phyloP scores from a whole-genome alignment of 2,329 filamentous ascomycete genomes.

The Parascedosporium putredinis region DNA sequence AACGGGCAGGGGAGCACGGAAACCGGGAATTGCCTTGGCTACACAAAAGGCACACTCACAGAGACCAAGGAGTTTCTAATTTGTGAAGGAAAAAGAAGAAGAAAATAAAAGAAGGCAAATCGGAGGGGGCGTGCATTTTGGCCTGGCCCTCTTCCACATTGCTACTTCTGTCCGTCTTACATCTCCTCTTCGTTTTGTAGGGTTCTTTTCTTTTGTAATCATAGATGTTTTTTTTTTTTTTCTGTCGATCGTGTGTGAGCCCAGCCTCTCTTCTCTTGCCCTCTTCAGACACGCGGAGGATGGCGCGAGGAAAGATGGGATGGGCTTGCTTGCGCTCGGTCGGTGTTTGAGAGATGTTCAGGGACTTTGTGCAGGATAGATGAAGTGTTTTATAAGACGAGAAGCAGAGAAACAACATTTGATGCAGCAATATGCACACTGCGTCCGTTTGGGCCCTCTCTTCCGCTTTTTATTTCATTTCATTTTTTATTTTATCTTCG shows the following conservation, averaged over 20 bases:
- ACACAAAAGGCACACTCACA: background rate
- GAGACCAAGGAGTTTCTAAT: too few species aligned
- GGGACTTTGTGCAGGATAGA: background rate
- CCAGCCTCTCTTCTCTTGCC: background rate
- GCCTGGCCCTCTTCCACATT: too few species aligned
- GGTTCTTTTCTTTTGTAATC: too few species aligned
- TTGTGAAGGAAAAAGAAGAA: background rate
- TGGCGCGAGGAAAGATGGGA: background rate
- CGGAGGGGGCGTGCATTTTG: too few species aligned
- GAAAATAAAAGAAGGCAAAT: too few species aligned
- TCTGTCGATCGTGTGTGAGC: background rate
- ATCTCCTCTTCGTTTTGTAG: too few species aligned
- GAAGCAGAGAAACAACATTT: too few species aligned
- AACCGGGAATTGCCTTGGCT: background rate
- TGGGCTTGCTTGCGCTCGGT: background rate
- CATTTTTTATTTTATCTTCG: too few species aligned
- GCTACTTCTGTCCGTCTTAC: too few species aligned
- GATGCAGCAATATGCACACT: too few species aligned
- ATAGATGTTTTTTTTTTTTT: background rate
- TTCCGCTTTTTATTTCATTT: too few species aligned
- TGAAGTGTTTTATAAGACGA: background rate
- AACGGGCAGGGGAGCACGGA: background rate
- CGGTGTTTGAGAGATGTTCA: background rate
- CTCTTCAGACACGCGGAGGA: background rate
- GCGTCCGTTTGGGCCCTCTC: too few species aligned